A percentile compares a stretch with the other conserved stretches of the same genome.
Evolutionary conservation across 31 red algal species (phyloP).

Genomic region (Bonnemaisonia californica): DNA sequence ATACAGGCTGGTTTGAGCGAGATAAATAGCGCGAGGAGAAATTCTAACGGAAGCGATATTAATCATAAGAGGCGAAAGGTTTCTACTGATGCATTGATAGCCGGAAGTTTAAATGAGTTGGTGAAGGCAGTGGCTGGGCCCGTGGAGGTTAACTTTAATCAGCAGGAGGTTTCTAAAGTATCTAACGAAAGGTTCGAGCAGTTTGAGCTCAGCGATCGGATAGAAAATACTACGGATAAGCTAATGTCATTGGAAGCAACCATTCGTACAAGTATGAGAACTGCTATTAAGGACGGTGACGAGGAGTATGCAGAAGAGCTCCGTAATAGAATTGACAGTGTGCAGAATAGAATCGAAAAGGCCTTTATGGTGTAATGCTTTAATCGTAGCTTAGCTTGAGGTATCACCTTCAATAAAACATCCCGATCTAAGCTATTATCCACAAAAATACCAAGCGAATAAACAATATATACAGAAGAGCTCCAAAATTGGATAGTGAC

Average conservation of each 20-base stretch:
- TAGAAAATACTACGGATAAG: not conserved
- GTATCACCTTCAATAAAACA: not conserved
- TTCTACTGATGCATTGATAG: not conserved
- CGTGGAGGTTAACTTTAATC: constrained; percentile 8
- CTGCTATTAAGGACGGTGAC: not conserved
- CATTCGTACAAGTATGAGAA: not conserved
- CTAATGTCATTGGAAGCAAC: not conserved
- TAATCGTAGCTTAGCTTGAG: not conserved
- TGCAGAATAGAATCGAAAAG: too few relatives aligned
- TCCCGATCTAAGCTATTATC: too few relatives aligned
- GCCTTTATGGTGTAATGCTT: too few relatives aligned
- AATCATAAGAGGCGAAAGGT: constrained; percentile 1
- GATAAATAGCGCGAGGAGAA: not conserved
- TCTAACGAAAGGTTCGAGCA: not conserved
- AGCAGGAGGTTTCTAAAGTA: not conserved
- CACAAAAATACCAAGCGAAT: too few relatives aligned
- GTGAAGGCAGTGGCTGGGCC: not conserved
- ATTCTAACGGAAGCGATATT: not conserved
- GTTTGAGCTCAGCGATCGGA: not conserved
- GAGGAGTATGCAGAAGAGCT: not conserved
- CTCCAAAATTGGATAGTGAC: too few relatives aligned
- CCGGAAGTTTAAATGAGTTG: too few relatives aligned
- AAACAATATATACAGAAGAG: too few relatives aligned
- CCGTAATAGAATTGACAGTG: not conserved
- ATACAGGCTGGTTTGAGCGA: not conserved